Percentiles rank a stretch among this genome's conserved stretches.
Conservation (phyloP, 2,329 filamentous ascomycete genomes). For the Neofusicoccum ribis region DNA sequence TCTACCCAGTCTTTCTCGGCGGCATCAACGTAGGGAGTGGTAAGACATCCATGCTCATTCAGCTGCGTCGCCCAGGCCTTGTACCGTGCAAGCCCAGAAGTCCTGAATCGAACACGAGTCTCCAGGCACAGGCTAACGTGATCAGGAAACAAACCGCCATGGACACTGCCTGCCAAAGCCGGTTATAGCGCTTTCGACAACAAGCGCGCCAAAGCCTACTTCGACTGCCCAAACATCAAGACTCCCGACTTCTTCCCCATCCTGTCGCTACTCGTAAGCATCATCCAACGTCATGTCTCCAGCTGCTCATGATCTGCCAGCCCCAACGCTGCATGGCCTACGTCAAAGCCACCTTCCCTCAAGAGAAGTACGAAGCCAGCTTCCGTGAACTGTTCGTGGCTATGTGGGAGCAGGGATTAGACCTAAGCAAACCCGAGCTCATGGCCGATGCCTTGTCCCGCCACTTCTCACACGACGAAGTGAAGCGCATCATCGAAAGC, state of each 20-base stretch:
- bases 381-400: constrained; percentile 58
- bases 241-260: constrained; percentile 56
- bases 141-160: constrained; percentile 72
- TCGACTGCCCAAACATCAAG: constrained; percentile 45
- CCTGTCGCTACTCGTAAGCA: constrained; percentile 50
- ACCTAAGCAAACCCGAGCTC: constrained; percentile 61
- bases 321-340: constrained; percentile 67
- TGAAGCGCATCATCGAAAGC: constrained; percentile 57
- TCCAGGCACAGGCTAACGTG: background rate
- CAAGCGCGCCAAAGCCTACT: constrained; percentile 53
- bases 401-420: constrained; percentile 63
- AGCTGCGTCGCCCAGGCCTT: background rate
- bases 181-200: constrained; percentile 55
- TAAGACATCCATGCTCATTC: constrained; percentile 23
- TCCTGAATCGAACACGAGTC: too few relatives aligned
- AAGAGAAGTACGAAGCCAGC: constrained; percentile 52
- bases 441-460: constrained; percentile 47
- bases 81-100: background rate
- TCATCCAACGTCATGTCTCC: background rate
- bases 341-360: constrained; percentile 54
- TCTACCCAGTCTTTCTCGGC: constrained; percentile 69
- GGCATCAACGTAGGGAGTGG: constrained; percentile 46
- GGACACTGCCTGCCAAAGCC: constrained; percentile 68
- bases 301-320: constrained; percentile 33
- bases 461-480: constrained; percentile 55